Percentiles rank a stretch among this genome's conserved stretches.
phyloP scores from a whole-genome alignment of 2,329 filamentous ascomycete genomes.

The Fonsecaea pedrosoi region DNA sequence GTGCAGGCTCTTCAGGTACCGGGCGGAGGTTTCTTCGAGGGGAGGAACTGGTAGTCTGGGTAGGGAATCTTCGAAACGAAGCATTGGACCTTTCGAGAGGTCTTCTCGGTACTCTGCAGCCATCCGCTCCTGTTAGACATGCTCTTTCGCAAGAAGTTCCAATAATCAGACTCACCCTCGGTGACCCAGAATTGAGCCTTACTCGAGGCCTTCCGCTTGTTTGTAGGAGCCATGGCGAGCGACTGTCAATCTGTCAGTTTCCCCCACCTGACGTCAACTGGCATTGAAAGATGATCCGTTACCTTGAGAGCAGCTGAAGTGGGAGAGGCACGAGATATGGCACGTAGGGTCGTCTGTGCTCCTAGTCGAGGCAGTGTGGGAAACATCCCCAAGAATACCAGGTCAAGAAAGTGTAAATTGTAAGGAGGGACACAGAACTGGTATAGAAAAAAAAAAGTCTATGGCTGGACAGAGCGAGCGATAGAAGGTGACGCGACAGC shows the following conservation, averaged over 20 bases:
- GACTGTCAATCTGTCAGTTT: slow-evolving; percentile 31
- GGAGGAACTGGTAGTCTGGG: slow-evolving; percentile 68
- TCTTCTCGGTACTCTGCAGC: slow-evolving; percentile 69
- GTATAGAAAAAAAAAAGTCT: slow-evolving; percentile 20
- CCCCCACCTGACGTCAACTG: slow-evolving; percentile 26
- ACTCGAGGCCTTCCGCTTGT: slow-evolving; percentile 51
- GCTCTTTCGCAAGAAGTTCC: not conserved
- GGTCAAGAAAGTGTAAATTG: slow-evolving; percentile 17
- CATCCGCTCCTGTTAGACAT: not conserved
- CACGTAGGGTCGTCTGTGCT: slow-evolving; percentile 34
- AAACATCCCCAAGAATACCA: slow-evolving; percentile 37
- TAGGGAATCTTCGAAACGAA: slow-evolving; percentile 71
- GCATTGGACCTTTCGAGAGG: slow-evolving; percentile 67
- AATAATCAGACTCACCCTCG: slow-evolving; percentile 49
- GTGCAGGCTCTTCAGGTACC: slow-evolving; percentile 71
- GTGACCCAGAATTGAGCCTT: slow-evolving; percentile 44
- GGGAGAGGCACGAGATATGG: slow-evolving; percentile 30
- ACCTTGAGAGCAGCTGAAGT: slow-evolving; percentile 30
- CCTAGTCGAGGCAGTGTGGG: slow-evolving; percentile 33
- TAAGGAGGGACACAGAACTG: slow-evolving; percentile 15
- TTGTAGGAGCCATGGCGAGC: slow-evolving; percentile 40
- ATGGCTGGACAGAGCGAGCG: slow-evolving; percentile 23
- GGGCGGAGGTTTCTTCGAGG: slow-evolving; percentile 68
- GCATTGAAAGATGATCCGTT: not conserved
- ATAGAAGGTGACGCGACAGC: slow-evolving; percentile 22